Percentiles rank a stretch among this genome's conserved stretches.
phyloP scores from a whole-genome alignment of 2,329 filamentous ascomycete species.

The Ceratocystis destructans region DNA sequence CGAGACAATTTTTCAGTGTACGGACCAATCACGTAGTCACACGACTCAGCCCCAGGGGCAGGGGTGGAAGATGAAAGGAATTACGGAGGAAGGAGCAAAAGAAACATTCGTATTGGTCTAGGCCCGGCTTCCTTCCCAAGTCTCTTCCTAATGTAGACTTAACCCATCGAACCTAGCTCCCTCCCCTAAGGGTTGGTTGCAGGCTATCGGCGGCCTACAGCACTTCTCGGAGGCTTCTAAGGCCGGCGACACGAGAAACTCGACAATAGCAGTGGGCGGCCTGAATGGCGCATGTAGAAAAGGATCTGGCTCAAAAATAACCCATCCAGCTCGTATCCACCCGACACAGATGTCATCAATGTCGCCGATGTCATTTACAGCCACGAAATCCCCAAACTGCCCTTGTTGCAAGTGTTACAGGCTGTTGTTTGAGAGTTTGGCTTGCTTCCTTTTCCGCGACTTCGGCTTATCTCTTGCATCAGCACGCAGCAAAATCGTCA shows the following conservation, averaged over 20 bases:
- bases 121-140: background rate
- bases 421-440: no score
- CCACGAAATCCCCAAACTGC: background rate
- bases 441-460: no score
- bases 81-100: constrained; percentile 2
- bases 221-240: no score
- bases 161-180: no score
- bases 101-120: constrained; percentile 3
- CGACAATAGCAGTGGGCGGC: no score
- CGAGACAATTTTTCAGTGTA: background rate
- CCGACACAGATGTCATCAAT: background rate
- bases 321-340: background rate
- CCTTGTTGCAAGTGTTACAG: no score
- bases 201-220: no score
- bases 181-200: no score
- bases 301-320: background rate
- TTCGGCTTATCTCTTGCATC: no score
- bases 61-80: constrained; percentile 5
- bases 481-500: no score
- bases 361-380: background rate
- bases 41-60: constrained; percentile 4
- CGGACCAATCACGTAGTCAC: background rate
- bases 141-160: no score
- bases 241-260: no score
- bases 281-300: background rate